Conservation (phyloP, 495 filamentous ascomycete species). For the Podospora bellae-mahoneyi region DNA sequence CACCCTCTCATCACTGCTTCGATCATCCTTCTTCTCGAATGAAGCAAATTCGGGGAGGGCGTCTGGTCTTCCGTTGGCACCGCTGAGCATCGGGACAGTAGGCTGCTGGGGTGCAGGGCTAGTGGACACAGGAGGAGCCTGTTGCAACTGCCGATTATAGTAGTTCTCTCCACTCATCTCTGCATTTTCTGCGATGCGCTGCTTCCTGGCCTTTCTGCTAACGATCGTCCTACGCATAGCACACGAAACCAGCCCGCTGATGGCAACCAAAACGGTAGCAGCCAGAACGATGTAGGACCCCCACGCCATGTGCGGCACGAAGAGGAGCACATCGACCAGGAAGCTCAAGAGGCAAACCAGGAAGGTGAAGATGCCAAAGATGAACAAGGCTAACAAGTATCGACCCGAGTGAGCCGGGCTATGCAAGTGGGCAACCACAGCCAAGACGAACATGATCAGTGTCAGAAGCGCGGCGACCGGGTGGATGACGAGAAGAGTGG, state of each 20-base stretch:
- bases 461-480: slow-evolving; percentile 85
- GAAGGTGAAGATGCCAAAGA: slow-evolving; percentile 80
- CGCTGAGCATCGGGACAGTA: slow-evolving; percentile 54
- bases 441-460: slow-evolving; percentile 76
- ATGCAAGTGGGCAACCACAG: slow-evolving; percentile 80
- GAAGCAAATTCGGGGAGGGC: slow-evolving; percentile 71
- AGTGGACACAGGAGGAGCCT: slow-evolving; percentile 37
- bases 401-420: slow-evolving; percentile 87
- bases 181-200: slow-evolving; percentile 84
- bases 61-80: slow-evolving; percentile 50
- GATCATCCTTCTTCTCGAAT: slow-evolving; percentile 65
- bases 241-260: slow-evolving; percentile 83
- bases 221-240: slow-evolving; percentile 96
- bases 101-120: slow-evolving; percentile 50
- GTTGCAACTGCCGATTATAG: slow-evolving; percentile 68
- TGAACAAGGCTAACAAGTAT: slow-evolving; percentile 78
- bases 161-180: slow-evolving; percentile 94
- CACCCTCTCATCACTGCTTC: slow-evolving; percentile 72
- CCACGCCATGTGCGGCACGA: slow-evolving; percentile 91
- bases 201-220: slow-evolving; percentile 84
- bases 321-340: slow-evolving; percentile 91
- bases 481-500: slow-evolving; percentile 87
- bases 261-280: slow-evolving; percentile 80
- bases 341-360: slow-evolving; percentile 84
- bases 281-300: slow-evolving; percentile 93